phyloP scores from a whole-genome alignment of 192 early-diverging fungal species.

The Coemansia sp. region DNA sequence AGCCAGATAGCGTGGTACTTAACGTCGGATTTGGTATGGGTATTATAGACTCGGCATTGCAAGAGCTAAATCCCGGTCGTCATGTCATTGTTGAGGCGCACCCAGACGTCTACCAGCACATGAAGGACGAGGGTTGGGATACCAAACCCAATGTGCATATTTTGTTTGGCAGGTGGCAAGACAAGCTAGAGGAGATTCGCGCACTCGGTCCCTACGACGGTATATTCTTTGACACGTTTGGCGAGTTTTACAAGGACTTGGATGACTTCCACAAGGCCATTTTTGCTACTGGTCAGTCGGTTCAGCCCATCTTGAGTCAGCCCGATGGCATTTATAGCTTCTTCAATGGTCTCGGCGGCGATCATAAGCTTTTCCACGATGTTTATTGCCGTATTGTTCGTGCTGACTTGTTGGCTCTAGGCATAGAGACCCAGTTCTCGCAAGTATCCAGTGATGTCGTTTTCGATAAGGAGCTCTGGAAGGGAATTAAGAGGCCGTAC shows the following conservation, averaged over 20 bases:
- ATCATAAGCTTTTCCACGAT: slow-evolving; percentile 96
- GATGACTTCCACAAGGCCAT: slow-evolving; percentile 69
- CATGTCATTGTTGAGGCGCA: slow-evolving; percentile 98
- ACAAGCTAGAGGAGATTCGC: slow-evolving; percentile 72
- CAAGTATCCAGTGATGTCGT: slow-evolving; percentile 75
- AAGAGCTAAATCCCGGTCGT: slow-evolving; percentile 65
- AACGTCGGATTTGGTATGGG: slow-evolving; percentile 86
- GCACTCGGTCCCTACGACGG: slow-evolving; percentile 75
- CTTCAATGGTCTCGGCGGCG: slow-evolving; percentile 94
- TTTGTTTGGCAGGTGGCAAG: slow-evolving; percentile 92
- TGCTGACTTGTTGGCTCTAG: slow-evolving; percentile 78
- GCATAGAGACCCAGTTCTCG: slow-evolving; percentile 73
- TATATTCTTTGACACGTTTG: slow-evolving; percentile 95
- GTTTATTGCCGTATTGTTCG: slow-evolving; percentile 88
- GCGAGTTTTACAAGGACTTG: slow-evolving; percentile 91
- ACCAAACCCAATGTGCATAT: slow-evolving; percentile 81
- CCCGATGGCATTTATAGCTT: slow-evolving; percentile 86
- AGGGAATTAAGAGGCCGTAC: slow-evolving; percentile 75
- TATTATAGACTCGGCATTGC: slow-evolving; percentile 83
- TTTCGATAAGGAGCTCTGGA: slow-evolving; percentile 84
- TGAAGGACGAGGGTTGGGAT: slow-evolving; percentile 85
- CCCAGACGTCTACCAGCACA: slow-evolving; percentile 91
- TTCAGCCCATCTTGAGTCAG: slow-evolving; percentile 68
- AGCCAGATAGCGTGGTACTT: slow-evolving; percentile 34
- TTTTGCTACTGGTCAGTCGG: slow-evolving; percentile 25